These are phyloP conservation scores for Podaxis sp. DNA, from an alignment of 768 basidiomycete species.

Conservation along the genomic window DNA sequence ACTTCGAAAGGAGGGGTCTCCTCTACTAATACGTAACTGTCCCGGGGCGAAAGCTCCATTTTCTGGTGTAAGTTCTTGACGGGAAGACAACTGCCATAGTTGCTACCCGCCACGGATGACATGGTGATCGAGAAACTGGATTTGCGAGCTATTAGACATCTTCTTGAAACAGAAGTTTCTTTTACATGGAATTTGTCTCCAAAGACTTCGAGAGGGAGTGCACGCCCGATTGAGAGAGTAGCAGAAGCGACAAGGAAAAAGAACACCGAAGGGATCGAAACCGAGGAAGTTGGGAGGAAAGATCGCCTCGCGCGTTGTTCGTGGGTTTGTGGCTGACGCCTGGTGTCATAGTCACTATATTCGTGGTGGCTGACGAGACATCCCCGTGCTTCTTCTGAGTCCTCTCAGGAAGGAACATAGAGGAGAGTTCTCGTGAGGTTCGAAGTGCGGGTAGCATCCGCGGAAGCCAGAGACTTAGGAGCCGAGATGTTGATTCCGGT, in stretches of 20 bases:
- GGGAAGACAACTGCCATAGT: not conserved
- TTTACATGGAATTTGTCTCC: not conserved
- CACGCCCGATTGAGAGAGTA: not conserved
- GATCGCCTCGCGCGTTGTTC: too few species aligned
- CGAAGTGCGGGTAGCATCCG: too few species aligned
- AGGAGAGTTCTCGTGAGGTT: too few species aligned
- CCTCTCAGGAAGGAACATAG: too few species aligned
- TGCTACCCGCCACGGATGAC: not conserved
- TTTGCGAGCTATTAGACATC: conserved; percentile 7
- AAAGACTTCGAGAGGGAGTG: not conserved
- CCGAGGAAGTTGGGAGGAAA: not conserved
- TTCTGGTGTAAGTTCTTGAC: not conserved
- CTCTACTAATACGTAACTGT: conserved; percentile 9
- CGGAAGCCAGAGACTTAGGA: too few species aligned
- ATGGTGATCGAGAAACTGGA: conserved; percentile 1
- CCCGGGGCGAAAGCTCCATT: not conserved
- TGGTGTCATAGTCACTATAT: too few species aligned
- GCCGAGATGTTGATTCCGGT: too few species aligned
- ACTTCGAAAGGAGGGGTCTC: not conserved
- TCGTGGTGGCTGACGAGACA: too few species aligned
- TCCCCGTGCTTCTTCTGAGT: too few species aligned
- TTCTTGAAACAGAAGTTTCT: conserved; percentile 10
- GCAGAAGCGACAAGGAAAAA: too few species aligned
- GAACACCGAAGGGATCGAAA: not conserved
- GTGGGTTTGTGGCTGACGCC: too few species aligned